Evolutionary conservation across 2,329 filamentous ascomycete genomes (phyloP), one percentile per base, ranked within the genome.

Genomic region (Ophiostoma perfectum): DNA sequence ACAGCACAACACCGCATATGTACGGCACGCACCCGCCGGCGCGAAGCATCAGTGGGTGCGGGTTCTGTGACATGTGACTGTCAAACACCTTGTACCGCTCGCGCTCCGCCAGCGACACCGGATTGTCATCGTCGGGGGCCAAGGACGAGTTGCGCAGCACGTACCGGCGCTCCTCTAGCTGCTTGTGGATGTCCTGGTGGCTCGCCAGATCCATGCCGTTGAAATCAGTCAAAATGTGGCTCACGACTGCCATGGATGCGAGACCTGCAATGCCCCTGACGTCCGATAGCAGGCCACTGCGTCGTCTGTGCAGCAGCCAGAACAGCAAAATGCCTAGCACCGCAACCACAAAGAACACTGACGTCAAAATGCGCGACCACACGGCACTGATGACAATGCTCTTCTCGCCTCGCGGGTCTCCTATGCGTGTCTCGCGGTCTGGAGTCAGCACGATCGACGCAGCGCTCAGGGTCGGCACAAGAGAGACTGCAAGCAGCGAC

Each of bases 211-310:
- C 90, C 78, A 90, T 85, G 68, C 88, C 88, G 71, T 86, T 87
- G 74, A 92, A 92, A 74, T 92, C 90, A 77, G 87, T 87, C 71
- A 92, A 78, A 75, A 92, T 90, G 72, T 92, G 89, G 71, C 84
- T 87, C 70, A 86, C 85, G 2, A 90, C 89, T 9, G 90, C 89
- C 89, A 92, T 91, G 68, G 89, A 86, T 5, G 90, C 90, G 49
- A 92, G 81, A 1, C 90, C 90, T 1, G 89, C 88, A 66, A 92
- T 90, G 5, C 90, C 90, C 72, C 86, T 87, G 6, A 90, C 89
- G 74, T 92, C 88, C 5, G 85, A 85, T 3, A 87, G 77, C 16
- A 92, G 80, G 0, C 90, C 90, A 3, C 88, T 90, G 52, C 84
- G 86, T 36, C 90, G 81, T 16, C 81, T 81, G 68, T 85, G 83